Conservation (phyloP, 805 yeast genomes). For the Crinitomyces ghanaensis region DNA sequence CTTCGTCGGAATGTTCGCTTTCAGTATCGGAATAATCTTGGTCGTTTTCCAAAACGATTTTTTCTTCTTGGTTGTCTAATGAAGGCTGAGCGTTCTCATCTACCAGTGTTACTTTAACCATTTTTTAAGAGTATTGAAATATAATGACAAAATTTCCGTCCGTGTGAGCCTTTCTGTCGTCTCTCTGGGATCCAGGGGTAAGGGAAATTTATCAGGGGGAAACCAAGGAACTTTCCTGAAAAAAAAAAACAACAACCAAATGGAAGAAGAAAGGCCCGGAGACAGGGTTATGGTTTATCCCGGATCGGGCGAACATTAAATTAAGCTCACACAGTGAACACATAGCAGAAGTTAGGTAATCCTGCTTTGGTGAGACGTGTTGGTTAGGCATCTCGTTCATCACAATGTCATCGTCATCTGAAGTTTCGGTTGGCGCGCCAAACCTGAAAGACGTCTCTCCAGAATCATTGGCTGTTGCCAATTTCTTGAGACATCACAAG, state of each 20-base stretch:
- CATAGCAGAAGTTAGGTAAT: constrained; percentile 1
- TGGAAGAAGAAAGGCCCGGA: no score
- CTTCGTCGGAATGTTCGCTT: constrained; percentile 37
- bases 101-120: constrained; percentile 70
- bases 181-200: no score
- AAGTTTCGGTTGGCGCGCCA: constrained; percentile 21
- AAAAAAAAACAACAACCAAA: no score
- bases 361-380: background rate
- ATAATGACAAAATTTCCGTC: no score
- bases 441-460: constrained; percentile 32
- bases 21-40: constrained; percentile 42
- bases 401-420: constrained; percentile 2
- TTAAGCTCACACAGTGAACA: no score
- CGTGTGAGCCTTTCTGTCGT: no score
- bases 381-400: constrained; percentile 1
- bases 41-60: constrained; percentile 26
- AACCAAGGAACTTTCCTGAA: no score
- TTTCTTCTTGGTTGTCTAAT: constrained; percentile 28
- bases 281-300: no score
- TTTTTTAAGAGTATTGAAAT: constrained; percentile 22
- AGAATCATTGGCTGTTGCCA: constrained; percentile 57
- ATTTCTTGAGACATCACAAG: constrained; percentile 51
- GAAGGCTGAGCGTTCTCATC: constrained; percentile 27
- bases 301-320: no score
- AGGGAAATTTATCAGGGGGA: no score